Conservation (phyloP, 1,284 basidiomycete species). For the Macrocystidia cucumis region DNA sequence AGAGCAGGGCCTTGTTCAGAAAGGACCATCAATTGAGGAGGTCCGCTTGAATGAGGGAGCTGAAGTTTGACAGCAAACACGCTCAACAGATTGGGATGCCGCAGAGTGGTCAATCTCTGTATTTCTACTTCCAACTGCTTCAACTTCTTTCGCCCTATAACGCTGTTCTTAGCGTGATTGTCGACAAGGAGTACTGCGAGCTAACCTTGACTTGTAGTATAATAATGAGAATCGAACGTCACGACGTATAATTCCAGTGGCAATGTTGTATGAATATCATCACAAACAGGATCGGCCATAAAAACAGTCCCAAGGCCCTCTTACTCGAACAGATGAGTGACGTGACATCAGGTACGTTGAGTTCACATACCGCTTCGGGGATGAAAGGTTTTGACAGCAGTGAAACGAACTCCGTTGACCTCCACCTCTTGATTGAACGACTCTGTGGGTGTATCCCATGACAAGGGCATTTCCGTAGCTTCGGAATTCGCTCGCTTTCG, state of each 20-base stretch:
- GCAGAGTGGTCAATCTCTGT: conserved; percentile 45
- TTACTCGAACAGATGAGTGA: too few species aligned
- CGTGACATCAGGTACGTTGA: too few species aligned
- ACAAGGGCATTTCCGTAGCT: conserved; percentile 50
- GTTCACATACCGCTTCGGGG: conserved; percentile 46
- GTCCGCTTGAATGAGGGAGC: conserved; percentile 37
- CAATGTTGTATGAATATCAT: conserved; percentile 44
- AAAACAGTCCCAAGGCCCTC: conserved; percentile 59
- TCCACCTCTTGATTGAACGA: conserved; percentile 50
- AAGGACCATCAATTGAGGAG: conserved; percentile 53
- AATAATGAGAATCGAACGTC: conserved; percentile 60
- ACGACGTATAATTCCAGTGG: conserved; percentile 62
- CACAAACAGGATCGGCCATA: conserved; percentile 64
- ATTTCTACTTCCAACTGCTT: conserved; percentile 59
- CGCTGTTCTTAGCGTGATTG: background rate
- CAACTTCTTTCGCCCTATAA: conserved; percentile 50
- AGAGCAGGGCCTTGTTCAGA: conserved; percentile 58
- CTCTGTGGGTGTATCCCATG: conserved; percentile 49
- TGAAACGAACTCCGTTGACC: conserved; percentile 51
- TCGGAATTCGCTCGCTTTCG: conserved; percentile 59
- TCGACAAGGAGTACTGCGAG: background rate
- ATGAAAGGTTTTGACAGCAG: conserved; percentile 62
- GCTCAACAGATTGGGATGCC: conserved; percentile 53
- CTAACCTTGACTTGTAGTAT: conserved; percentile 52
- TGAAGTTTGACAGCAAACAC: conserved; percentile 59